Evolutionary conservation across 148 eudicot species (phyloP).

Genomic region (Drosera capensis): DNA sequence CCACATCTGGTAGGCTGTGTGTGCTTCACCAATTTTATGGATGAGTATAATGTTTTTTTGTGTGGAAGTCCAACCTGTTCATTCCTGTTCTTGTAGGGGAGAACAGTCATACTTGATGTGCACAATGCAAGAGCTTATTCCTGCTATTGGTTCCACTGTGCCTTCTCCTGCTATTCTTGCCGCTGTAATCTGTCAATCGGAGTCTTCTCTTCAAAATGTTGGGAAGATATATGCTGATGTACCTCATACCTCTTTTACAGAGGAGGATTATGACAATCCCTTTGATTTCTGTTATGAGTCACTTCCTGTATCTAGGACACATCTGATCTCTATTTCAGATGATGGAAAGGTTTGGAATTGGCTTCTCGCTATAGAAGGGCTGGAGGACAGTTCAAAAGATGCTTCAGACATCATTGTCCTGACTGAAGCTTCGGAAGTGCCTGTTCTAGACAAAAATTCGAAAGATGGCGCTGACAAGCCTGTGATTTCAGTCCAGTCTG

Average conservation of each 20-base stretch:
- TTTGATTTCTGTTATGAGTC: constrained; percentile 67
- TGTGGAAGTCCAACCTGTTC: too few species aligned
- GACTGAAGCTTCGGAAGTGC: constrained; percentile 18
- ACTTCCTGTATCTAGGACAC: constrained; percentile 49
- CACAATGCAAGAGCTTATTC: constrained; percentile 82
- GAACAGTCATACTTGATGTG: constrained; percentile 81
- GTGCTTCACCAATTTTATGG: not conserved
- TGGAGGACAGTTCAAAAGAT: constrained; percentile 36
- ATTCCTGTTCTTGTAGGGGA: constrained; percentile 54
- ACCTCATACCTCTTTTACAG: constrained; percentile 32
- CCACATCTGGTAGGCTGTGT: not conserved
- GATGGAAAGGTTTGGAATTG: constrained; percentile 98
- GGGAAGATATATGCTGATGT: constrained; percentile 49
- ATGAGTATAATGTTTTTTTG: constrained; percentile 3
- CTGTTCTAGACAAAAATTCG: constrained; percentile 15
- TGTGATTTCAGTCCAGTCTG: constrained; percentile 13
- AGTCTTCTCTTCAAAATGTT: constrained; percentile 60
- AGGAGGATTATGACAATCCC: constrained; percentile 52
- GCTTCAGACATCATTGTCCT: constrained; percentile 12
- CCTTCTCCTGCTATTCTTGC: constrained; percentile 88
- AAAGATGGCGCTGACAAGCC: constrained; percentile 19
- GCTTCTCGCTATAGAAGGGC: constrained; percentile 78
- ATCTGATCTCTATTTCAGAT: constrained; percentile 75
- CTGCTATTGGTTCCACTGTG: constrained; percentile 70
- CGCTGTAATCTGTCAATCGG: constrained; percentile 61